Percentiles rank a stretch among this genome's conserved stretches.
phyloP scores from a whole-genome alignment of 306 rosid genomes.

The Glycine latifolia region DNA sequence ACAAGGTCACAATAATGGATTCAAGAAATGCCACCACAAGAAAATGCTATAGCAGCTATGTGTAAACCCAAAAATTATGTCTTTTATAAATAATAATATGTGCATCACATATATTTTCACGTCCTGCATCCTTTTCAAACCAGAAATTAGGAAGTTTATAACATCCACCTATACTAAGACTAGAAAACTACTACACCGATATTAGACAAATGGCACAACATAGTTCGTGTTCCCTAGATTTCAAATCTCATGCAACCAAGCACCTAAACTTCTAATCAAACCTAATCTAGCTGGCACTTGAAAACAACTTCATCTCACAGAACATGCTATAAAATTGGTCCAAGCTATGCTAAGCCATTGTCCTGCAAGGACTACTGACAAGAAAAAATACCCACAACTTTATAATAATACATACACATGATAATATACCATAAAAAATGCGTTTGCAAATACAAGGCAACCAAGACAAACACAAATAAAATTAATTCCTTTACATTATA shows the following conservation, averaged over 20 bases:
- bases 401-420: background rate
- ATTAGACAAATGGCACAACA: background rate
- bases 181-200: background rate
- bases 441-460: background rate
- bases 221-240: too few species aligned
- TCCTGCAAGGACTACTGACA: background rate
- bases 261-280: background rate
- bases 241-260: too few species aligned
- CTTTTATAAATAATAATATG: background rate
- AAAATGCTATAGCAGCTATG: too few species aligned
- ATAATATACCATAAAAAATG: background rate
- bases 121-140: slow-evolving; percentile 2
- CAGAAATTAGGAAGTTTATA: background rate
- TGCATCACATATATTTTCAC: background rate
- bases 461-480: background rate
- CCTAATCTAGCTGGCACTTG: background rate
- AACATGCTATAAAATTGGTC: background rate
- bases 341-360: background rate
- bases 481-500: background rate
- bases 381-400: background rate
- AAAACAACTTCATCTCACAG: background rate
- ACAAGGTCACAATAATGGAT: too few species aligned
- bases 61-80: background rate
- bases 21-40: too few species aligned
- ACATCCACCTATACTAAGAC: background rate